Evolutionary conservation across 1,284 basidiomycete genomes (phyloP).

Genomic region (Meira nashicola): DNA sequence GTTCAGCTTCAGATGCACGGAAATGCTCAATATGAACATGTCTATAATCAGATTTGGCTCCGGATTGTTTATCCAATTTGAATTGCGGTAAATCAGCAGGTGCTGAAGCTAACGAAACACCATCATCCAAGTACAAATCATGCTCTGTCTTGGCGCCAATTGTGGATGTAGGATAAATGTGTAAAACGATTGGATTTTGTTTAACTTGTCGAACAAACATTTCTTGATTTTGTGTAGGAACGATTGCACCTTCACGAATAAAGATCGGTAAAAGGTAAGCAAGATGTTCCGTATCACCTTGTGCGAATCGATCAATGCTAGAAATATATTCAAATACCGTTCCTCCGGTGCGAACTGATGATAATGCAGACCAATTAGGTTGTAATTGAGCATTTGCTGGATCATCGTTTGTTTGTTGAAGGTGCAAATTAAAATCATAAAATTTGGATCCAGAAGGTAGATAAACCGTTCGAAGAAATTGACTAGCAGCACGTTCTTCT

Average conservation of each 20-base stretch:
- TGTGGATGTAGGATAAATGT: background rate
- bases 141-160: background rate
- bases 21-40: background rate
- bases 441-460: background rate
- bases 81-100: slow-evolving; percentile 4
- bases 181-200: background rate
- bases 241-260: slow-evolving; percentile 4
- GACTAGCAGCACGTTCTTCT: background rate
- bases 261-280: slow-evolving; percentile 9
- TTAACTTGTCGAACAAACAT: background rate
- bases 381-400: background rate
- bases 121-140: slow-evolving; percentile 3
- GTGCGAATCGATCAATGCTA: slow-evolving; percentile 9
- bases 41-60: slow-evolving; percentile 5
- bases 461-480: background rate
- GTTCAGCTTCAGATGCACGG: background rate
- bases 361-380: background rate
- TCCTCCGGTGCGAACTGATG: background rate
- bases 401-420: background rate
- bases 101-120: slow-evolving; percentile 1
- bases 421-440: slow-evolving; percentile 10
- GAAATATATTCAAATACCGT: slow-evolving; percentile 1
- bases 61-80: slow-evolving; percentile 1
- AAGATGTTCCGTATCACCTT: slow-evolving; percentile 7
- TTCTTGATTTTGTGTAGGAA: slow-evolving; percentile 2